These are phyloP conservation scores for Mycena albidolilacea DNA, from an alignment of 768 basidiomycete species.

Conservation along the genomic window DNA sequence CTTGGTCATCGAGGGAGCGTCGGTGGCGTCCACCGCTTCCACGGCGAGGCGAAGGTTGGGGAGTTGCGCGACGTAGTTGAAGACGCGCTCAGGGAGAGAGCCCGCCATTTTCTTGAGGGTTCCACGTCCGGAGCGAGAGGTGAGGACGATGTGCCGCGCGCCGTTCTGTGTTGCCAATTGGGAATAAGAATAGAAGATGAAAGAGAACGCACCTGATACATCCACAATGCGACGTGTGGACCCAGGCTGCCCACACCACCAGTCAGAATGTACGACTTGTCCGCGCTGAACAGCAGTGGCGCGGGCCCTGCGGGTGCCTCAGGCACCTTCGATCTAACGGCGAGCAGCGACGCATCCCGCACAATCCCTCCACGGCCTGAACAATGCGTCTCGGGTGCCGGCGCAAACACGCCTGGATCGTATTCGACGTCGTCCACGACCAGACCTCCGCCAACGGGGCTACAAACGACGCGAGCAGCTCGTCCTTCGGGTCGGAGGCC, in stretches of 20 bases:
- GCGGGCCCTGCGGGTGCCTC: neutral
- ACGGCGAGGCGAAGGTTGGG: no score
- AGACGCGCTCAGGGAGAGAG: no score
- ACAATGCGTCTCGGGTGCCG: neutral
- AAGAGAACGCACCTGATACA: neutral
- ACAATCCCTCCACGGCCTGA: neutral
- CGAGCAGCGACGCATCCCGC: neutral
- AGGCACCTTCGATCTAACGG: neutral
- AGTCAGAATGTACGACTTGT: neutral
- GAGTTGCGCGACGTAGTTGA: no score
- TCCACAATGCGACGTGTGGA: neutral
- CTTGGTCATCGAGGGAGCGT: no score
- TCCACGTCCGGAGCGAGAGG: no score
- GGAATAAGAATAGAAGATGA: no score
- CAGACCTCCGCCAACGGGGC: neutral
- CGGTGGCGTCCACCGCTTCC: no score
- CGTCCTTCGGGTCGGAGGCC: neutral
- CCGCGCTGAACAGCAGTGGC: neutral
- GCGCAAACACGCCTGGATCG: neutral
- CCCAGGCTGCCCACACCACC: slow-evolving; percentile 1
- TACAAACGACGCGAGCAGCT: neutral
- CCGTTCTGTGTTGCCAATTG: no score
- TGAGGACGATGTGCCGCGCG: no score
- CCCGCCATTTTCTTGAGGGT: no score
- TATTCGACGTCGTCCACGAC: neutral